These are phyloP conservation scores for Microstegium vimineum DNA, from an alignment of 176 grass and related monocot genomes.

Conservation along the genomic window DNA sequence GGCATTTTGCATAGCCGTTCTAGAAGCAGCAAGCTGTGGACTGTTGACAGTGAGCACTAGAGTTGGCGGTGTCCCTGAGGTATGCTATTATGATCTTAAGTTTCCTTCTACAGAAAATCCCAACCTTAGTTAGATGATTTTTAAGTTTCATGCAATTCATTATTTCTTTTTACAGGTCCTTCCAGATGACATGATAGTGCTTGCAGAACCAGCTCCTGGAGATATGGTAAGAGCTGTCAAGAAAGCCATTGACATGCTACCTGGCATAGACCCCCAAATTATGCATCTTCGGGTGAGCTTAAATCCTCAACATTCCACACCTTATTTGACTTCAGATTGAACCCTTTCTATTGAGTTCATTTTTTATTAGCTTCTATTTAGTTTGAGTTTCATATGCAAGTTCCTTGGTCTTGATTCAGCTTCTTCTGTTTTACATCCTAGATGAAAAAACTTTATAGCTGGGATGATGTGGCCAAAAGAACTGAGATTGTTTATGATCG, in stretches of 20 bases:
- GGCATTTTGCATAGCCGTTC: constrained; percentile 97
- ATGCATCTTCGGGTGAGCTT: constrained; percentile 69
- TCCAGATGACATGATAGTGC: constrained; percentile 97
- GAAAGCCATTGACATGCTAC: constrained; percentile 80
- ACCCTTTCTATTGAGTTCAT: neutral
- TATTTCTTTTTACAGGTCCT: constrained; percentile 60
- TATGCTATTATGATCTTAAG: constrained; percentile 15
- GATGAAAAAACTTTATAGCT: constrained; percentile 91
- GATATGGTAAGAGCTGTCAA: constrained; percentile 79
- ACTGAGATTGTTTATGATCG: constrained; percentile 78
- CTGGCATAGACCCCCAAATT: constrained; percentile 71
- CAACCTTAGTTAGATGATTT: neutral
- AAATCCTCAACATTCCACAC: neutral
- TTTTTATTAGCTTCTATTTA: neutral
- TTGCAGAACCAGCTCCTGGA: constrained; percentile 71
- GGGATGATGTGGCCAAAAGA: constrained; percentile 95
- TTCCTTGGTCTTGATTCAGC: constrained; percentile 8
- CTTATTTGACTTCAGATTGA: neutral
- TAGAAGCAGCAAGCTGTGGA: constrained; percentile 95
- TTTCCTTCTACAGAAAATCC: neutral
- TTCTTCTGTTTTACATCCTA: constrained; percentile 26
- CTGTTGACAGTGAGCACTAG: constrained; percentile 94
- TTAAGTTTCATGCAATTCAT: neutral
- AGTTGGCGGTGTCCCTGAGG: constrained; percentile 93
- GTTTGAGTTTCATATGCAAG: neutral